Percentiles rank a stretch among this genome's conserved stretches.
These are phyloP conservation scores for Trichoderma oligosporum DNA, from an alignment of 2,329 filamentous ascomycete species.

Conservation along the genomic window DNA sequence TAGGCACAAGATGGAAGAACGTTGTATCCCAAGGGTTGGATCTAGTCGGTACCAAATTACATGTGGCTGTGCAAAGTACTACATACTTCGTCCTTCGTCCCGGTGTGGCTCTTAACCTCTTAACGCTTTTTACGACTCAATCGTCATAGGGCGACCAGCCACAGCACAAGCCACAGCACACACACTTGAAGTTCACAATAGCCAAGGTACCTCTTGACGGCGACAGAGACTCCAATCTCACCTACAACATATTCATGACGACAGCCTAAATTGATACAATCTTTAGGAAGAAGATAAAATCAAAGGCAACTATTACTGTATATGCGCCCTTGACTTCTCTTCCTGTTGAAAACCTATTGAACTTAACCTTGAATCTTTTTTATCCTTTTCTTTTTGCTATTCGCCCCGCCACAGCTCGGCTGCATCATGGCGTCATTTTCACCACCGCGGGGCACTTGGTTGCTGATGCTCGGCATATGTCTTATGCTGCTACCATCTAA, in stretches of 20 bases:
- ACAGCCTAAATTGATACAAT: background rate
- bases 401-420: background rate
- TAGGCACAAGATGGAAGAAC: too few relatives aligned
- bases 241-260: constrained; percentile 1
- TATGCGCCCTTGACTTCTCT: too few relatives aligned
- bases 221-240: constrained; percentile 10
- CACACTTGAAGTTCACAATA: background rate
- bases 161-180: background rate
- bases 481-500: constrained; percentile 55
- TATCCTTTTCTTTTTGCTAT: background rate
- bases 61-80: constrained; percentile 4
- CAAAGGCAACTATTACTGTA: too few relatives aligned
- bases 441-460: constrained; percentile 46
- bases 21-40: too few relatives aligned
- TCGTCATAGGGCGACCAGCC: background rate
- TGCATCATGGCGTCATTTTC: constrained; percentile 46
- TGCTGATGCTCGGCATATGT: constrained; percentile 51
- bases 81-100: too few relatives aligned
- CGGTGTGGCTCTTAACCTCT: background rate
- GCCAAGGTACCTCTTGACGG: background rate
- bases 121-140: constrained; percentile 7
- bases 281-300: background rate
- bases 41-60: too few relatives aligned
- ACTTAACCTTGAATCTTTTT: background rate
- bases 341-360: background rate